phyloP scores from a whole-genome alignment of 2,329 filamentous ascomycete species.

The Penicillium sp. region DNA sequence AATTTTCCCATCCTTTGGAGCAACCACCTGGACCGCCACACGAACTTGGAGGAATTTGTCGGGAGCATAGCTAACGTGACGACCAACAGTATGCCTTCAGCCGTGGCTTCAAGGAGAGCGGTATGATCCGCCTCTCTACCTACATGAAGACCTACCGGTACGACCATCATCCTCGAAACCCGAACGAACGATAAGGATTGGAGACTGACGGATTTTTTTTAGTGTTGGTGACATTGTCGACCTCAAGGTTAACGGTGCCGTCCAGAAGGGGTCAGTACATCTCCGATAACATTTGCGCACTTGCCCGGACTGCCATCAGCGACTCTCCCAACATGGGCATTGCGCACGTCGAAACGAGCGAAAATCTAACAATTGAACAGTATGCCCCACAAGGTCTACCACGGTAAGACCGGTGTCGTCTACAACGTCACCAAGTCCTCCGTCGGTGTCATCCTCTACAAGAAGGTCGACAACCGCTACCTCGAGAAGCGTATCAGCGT shows the following conservation, averaged over 20 bases:
- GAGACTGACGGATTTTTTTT: slow-evolving; percentile 47
- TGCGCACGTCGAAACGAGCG: not conserved
- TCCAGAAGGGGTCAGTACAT: slow-evolving; percentile 86
- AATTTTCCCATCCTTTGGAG: slow-evolving; percentile 5
- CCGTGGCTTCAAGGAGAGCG: slow-evolving; percentile 91
- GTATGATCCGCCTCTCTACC: slow-evolving; percentile 88
- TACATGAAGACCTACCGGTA: slow-evolving; percentile 94
- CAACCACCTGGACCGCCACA: slow-evolving; percentile 1
- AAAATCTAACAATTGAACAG: slow-evolving; percentile 51
- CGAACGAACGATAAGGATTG: slow-evolving; percentile 25
- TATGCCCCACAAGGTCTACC: slow-evolving; percentile 99
- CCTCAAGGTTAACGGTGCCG: slow-evolving; percentile 97
- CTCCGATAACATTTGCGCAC: slow-evolving; percentile 16
- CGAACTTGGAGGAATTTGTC: slow-evolving; percentile 13
- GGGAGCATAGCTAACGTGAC: slow-evolving; percentile 37
- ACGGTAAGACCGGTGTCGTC: slow-evolving; percentile 97
- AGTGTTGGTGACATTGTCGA: slow-evolving; percentile 98
- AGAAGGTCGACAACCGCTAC: slow-evolving; percentile 99
- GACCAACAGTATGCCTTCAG: slow-evolving; percentile 78
- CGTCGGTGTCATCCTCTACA: slow-evolving; percentile 98
- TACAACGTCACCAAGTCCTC: slow-evolving; percentile 99
- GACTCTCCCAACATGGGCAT: slow-evolving; percentile 6
- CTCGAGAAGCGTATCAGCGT: slow-evolving; percentile 99
- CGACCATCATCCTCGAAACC: slow-evolving; percentile 34
- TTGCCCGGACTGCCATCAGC: slow-evolving; percentile 1